Evolutionary conservation across 2,329 filamentous ascomycete species (phyloP), one percentile per base, ranked within the genome.

Genomic region (Alternaria brassicicola): DNA sequence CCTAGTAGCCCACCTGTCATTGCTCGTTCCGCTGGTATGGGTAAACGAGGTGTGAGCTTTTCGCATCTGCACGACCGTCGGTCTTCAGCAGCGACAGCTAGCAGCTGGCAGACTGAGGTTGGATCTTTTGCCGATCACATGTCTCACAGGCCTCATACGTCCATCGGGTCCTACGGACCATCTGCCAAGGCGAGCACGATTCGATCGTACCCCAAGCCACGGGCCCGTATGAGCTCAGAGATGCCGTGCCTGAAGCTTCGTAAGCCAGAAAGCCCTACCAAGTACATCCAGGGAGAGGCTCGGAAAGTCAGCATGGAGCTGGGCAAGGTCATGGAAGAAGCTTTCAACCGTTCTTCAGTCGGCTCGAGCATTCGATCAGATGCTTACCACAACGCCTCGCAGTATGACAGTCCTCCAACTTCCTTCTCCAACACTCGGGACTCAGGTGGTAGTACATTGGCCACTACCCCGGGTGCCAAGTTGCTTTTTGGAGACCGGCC

Each of bases 251-350:
- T 76, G 19, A 67, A 65, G n/a, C 50, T 73, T 7, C 72, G 76
- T 47, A 84, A 74, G 62, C 78, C 60, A 63, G 78, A 72, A 73
- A 82, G 73, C 42, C 81, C 80, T 1, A 82, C 79, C 53, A 80
- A 84, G 36, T 80, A 82, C 46, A 89, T 87, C 77, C 88, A 86
- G 66, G 92, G 93, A 57, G 93, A 97, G 73, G 85, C 95, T 52
- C 85, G 92, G 6, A 89, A 94, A 67, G 89, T 96, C 56, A 96
- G 92, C 67, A 87, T 86, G 68, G 92, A 92, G 68, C 88, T 97
- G 61, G 92, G 92, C 48, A 92, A 92, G 76, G 91, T 95, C 57
- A 96, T 93, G 71, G 93, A 98, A 71, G 91, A 95, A 70, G 93
- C 93, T 1, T 97, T 98, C 80, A 93, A 92, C 71, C 88, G 89